A percentile compares a stretch with the other conserved stretches of the same genome.
These are phyloP conservation scores for Termitomyces sp. DNA, from an alignment of 768 basidiomycete genomes.

Conservation along the genomic window DNA sequence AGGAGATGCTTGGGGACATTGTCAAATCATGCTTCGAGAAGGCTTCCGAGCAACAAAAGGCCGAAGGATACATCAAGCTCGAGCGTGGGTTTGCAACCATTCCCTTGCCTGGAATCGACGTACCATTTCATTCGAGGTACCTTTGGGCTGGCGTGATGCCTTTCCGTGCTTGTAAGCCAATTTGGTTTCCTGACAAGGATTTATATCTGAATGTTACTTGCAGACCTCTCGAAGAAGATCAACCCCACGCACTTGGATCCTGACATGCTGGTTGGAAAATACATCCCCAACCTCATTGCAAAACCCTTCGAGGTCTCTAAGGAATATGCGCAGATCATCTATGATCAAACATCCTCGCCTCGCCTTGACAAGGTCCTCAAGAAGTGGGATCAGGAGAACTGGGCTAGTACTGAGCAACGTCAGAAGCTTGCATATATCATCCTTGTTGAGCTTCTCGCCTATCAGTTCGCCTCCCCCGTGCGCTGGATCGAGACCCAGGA, in stretches of 20 bases:
- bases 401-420: constrained; percentile 78
- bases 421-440: constrained; percentile 95
- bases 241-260: constrained; percentile 88
- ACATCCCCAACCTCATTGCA: constrained; percentile 96
- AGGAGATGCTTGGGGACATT: constrained; percentile 93
- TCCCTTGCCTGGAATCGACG: constrained; percentile 94
- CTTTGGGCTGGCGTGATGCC: constrained; percentile 98
- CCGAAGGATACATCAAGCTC: constrained; percentile 87
- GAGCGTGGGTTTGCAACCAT: constrained; percentile 97
- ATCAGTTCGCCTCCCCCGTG: constrained; percentile 98
- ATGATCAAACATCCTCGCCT: constrained; percentile 95
- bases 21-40: constrained; percentile 76
- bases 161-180: constrained; percentile 87
- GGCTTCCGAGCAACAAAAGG: constrained; percentile 73
- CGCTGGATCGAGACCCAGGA: constrained; percentile 99
- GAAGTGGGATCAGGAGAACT: constrained; percentile 89
- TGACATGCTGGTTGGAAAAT: constrained; percentile 90
- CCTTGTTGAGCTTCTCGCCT: constrained; percentile 94
- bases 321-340: constrained; percentile 92
- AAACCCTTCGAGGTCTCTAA: constrained; percentile 79
- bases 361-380: constrained; percentile 92
- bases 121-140: constrained; percentile 99
- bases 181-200: not conserved
- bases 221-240: constrained; percentile 97
- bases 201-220: not conserved